These are phyloP conservation scores for Botryotinia convoluta DNA, from an alignment of 2,329 filamentous ascomycete genomes.

Conservation along the genomic window DNA sequence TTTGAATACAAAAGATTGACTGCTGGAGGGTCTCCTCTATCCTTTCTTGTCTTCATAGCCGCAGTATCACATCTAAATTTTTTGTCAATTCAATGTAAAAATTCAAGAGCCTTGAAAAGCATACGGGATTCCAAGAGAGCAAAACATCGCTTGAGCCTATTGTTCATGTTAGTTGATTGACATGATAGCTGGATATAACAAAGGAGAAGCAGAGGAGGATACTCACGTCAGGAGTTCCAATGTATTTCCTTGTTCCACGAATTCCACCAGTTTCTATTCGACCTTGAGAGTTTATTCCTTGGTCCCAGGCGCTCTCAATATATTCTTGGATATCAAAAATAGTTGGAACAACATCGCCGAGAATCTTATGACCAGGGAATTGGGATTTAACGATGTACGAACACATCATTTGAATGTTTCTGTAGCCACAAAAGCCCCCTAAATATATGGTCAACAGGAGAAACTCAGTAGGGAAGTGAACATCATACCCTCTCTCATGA, in stretches of 20 bases:
- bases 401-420: slow-evolving; percentile 89
- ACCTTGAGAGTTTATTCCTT: slow-evolving; percentile 72
- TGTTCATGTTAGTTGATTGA: background rate
- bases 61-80: slow-evolving; percentile 59
- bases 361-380: slow-evolving; percentile 56
- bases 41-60: slow-evolving; percentile 52
- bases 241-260: slow-evolving; percentile 86
- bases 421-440: slow-evolving; percentile 92
- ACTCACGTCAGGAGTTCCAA: slow-evolving; percentile 81
- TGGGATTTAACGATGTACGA: slow-evolving; percentile 69
- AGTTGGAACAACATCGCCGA: slow-evolving; percentile 63
- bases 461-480: background rate
- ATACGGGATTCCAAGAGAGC: slow-evolving; percentile 64
- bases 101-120: slow-evolving; percentile 30
- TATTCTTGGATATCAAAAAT: slow-evolving; percentile 81
- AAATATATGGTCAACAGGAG: slow-evolving; percentile 3
- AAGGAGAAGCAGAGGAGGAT: background rate
- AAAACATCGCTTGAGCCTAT: slow-evolving; percentile 76
- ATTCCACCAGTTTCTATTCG: slow-evolving; percentile 83
- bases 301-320: slow-evolving; percentile 87
- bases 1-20: slow-evolving; percentile 56
- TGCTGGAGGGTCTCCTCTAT: slow-evolving; percentile 23
- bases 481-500: slow-evolving; percentile 65
- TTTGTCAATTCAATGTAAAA: slow-evolving; percentile 15
- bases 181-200: background rate